These are phyloP conservation scores for Ambrosia hybrid DNA, from an alignment of 140 eudicot species.

Conservation along the genomic window DNA sequence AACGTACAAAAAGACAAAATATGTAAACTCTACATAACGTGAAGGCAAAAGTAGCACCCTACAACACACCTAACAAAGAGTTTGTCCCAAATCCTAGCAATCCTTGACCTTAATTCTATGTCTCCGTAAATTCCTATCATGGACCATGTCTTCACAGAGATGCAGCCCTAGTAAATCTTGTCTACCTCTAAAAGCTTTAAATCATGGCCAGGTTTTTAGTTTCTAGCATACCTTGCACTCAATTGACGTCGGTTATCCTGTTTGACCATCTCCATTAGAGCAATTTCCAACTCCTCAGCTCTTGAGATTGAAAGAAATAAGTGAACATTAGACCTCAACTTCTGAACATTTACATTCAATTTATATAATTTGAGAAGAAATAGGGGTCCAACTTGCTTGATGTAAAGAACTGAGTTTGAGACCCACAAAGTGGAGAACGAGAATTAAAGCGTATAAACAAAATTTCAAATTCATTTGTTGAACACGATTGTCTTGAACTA, in stretches of 20 bases:
- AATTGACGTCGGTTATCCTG: constrained; percentile 87
- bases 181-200: neutral
- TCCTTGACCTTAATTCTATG: too few relatives aligned
- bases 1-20: too few relatives aligned
- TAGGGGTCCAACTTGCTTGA: neutral
- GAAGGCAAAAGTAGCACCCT: too few relatives aligned
- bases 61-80: too few relatives aligned
- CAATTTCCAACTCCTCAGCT: constrained; percentile 98
- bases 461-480: neutral
- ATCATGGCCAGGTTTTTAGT: neutral
- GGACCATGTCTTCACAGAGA: too few relatives aligned
- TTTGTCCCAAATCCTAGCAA: too few relatives aligned
- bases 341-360: neutral
- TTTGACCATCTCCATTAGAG: constrained; percentile 96
- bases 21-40: too few relatives aligned
- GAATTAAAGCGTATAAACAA: neutral
- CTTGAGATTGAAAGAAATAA: constrained; percentile 39
- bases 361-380: constrained; percentile 1
- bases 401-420: neutral
- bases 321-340: neutral
- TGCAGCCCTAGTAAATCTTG: too few relatives aligned
- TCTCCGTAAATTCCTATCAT: too few relatives aligned
- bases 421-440: constrained; percentile 10
- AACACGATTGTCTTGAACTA: too few relatives aligned
- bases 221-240: constrained; percentile 56